Base-by-base conservation (phyloP, 192 early-diverging fungal genomes). In the Rhizophlyctis rosea region DNA sequence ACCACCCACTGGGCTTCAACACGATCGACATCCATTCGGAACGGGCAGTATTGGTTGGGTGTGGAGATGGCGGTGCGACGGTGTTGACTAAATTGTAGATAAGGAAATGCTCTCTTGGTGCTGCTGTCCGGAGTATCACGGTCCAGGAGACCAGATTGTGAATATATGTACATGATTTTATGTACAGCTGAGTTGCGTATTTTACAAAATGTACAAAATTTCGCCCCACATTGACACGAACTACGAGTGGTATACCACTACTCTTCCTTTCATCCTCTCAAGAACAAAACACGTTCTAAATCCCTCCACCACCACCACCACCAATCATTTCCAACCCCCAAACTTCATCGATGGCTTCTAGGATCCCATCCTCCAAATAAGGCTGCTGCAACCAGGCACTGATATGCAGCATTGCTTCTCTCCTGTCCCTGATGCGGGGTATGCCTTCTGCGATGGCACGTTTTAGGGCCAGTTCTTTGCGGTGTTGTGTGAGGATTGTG, bases 381-480 rank as follows among this genome's bases (percentile, higher is more conserved):
- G 67, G 67, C 51, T 68, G 55, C 33, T 68, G 67, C 35, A 68
- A 34, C 67, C 67, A 68, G 24, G 67, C 67, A 14, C 33, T 34
- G 11, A 68, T 21, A 23, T 54, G 31, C 14, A 68, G 47, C 67
- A 68, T 68, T 3, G 53, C 67, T 7, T 48, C 25, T 21, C 36
- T 11, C 16, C 67, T 58, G 9, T 61, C 59, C 2, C 16, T n/a
- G 21, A 47, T 32, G 14, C 3, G 27, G 21, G 33, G 5, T 14
- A 68, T 13, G 25, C 2, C 13, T 4, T 53, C 29, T 18, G 28
- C 52, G 24, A 68, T 68, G 9, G 39, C 39, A 5, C 18, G 28
- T 30, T 54, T 51, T 1, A 68, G 47, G n/a, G 30, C 23, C 36
- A 34, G 9, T 35, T 68, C 67, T 53, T n/a, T 27, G 29, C 52